Evolutionary conservation across 2,329 filamentous ascomycete species (phyloP), one percentile per base, ranked within the genome.

Genomic region (Myriosclerotinia curreyana): DNA sequence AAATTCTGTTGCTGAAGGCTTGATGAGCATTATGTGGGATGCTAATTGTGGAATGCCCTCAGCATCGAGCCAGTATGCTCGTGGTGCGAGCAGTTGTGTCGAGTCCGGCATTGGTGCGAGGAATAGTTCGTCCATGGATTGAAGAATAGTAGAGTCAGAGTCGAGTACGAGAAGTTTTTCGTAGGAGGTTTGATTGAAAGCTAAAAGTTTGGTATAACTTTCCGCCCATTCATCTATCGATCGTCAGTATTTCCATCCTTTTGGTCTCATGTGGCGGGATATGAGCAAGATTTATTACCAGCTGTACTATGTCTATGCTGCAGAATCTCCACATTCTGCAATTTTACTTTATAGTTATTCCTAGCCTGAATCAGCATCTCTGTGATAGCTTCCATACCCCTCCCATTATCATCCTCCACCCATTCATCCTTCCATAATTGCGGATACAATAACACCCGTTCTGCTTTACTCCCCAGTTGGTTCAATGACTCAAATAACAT

Each of bases 141-240:
- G 73, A 1, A 71, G 48, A n/a, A 72, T 53, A 8, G 68, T 74
- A 8, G 68, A 61, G 36, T 70, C 68, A 4, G 70, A 71, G 60
- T 71, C 67, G 14, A 72, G 65, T 14, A 66, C 64, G 6, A 72
- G 50, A n/a, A 71, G 61, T 1, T 67, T 69, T 2, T 51, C 28
- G 42, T 89, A 90, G 63, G 86, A 79, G 0, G 83, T 84, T 60
- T 89, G 84, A 65, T 86, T 86, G 72, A 90, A 91, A 2, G 86
- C 85, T 25, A 88, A 80, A 42, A 90, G 81, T 72, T 91, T 91
- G 28, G 86, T 87, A 69, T 85, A 86, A 2, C 83, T 86, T 11
- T 70, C 67, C 54, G 66, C 59, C 70, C 71, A 72, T 42, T 69
- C 66, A 7, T 58, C 67, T 62, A 62, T 34, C 6, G 20, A 36